Base-by-base conservation (phyloP, 1,284 basidiomycete genomes). In the Entoloma clypeatum region DNA sequence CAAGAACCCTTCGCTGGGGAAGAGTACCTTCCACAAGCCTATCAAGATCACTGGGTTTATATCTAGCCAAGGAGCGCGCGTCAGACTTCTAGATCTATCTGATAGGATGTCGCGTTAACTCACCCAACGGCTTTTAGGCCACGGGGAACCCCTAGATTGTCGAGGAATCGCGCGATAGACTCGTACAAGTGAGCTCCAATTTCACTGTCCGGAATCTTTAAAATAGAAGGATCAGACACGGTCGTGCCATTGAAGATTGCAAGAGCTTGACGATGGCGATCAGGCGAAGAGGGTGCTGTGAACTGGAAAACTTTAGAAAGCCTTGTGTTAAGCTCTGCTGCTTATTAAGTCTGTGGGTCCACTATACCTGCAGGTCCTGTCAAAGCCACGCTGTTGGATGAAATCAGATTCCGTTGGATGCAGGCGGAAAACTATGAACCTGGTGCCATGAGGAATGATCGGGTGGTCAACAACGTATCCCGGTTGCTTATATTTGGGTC, bases 391-490 rank as follows among this genome's bases (percentile, higher is more conserved):
- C 76, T 72, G 33, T 39, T 45, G 27, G 24, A 3, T n/a, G 17
- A 41, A 22, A 41, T 36, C 16, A 41, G 18, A 18, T n/a, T 26
- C 3, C 9, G 36, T 30, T 8, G 40, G 19, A 29, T 9, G 21
- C 25, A 29, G 43, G 7, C 5, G 28, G 32, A 4, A 7, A 3
- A 25, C n/a, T 4, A n/a, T 6, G 7, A 28, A 81, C 81, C 79
- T 87, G 56, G 93, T 69, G 43, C 92, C 92, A 59, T 97, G 91
- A 9, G 94, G 94, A 42, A 98, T 92, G 49, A 98, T 92, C 6
- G 93, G 92, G 43, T 83, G 75, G 50, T 86, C 79, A 11, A 83
- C 80, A 28, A 74, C 68, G 64, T 93, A 93, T 41, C 88, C 90
- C 32, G 90, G 77, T 62, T 96, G 92, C 59, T 86, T 79, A 62